Percentiles rank a stretch among this genome's conserved stretches.
These are phyloP conservation scores for Pueraria montana DNA, from an alignment of 306 rosid species.

Conservation along the genomic window DNA sequence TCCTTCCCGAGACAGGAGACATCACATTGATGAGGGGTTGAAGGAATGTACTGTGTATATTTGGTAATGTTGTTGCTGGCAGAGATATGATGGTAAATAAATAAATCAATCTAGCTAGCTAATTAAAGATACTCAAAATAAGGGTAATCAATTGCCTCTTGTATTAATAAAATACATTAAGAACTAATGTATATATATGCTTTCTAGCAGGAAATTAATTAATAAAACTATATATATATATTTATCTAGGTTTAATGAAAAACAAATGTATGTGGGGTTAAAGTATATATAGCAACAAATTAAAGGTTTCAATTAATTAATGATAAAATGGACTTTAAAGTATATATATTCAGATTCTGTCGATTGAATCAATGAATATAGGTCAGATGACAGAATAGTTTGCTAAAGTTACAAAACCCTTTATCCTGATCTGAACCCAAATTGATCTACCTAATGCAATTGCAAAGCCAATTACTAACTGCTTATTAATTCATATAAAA, in stretches of 20 bases:
- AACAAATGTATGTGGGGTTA: not conserved
- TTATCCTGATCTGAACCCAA: not conserved
- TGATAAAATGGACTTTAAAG: not conserved
- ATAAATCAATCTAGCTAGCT: not conserved
- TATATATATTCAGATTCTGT: not conserved
- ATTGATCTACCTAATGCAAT: not conserved
- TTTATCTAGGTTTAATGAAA: slow-evolving; percentile 9
- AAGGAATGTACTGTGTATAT: not conserved
- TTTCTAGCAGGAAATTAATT: not conserved
- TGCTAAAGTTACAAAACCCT: not conserved
- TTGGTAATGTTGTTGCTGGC: not conserved
- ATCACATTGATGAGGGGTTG: not conserved
- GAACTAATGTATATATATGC: not conserved
- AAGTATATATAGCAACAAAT: not conserved
- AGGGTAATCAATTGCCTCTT: not conserved
- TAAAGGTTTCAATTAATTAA: not conserved
- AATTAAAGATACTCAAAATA: not conserved
- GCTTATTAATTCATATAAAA: not conserved
- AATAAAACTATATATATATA: not conserved
- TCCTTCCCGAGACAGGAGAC: not conserved
- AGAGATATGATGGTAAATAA: not conserved
- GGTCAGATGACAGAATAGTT: slow-evolving; percentile 31
- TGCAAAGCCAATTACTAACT: not conserved
- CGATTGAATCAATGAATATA: not conserved
- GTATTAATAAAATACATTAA: not conserved